Evolutionary conservation across 148 eudicot species (phyloP), one percentile per base, ranked within the genome.

Genomic region (Rhododendron mucronatum): DNA sequence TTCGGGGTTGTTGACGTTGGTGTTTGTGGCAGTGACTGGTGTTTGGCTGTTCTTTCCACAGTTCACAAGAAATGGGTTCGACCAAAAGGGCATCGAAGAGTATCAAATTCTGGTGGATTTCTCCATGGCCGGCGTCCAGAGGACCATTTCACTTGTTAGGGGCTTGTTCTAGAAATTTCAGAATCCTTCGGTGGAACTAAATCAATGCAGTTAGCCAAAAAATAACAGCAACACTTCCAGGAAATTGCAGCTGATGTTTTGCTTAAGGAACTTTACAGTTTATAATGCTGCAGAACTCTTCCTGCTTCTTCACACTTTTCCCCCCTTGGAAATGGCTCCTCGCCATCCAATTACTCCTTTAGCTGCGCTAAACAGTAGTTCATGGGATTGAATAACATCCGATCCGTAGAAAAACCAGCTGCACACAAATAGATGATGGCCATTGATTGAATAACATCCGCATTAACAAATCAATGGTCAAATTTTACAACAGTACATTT

Each of bases 31-130:
- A 21, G 88, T 88, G 5, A 92, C 92, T 1, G 93, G 90, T 26
- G 87, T 73, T 82, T 91, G 95, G 94, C 71, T 89, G 71, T 92
- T 94, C 78, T 87, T 91, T 5, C 95, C 95, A 5, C 96, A 91
- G 80, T 28, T 94, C 10, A 12, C 88, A 13, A 89, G 90, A 84
- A 90, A 88, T 89, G 87, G 90, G 20, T 84, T 90, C 6, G 91
- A 92, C 69, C 75, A 30, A 5, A 92, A 59, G 81, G 89, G 84
- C 74, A 87, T 91, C 11, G 33, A 55, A 3, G 93, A 92, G 89
- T 91, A 87, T 76, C 84, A 75, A 12, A 39, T 90, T 30, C 83
- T 91, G 86, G 78, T 79, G 4, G 30, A 82, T 41, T 91, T 90
- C 85, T 61, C 91, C 10, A 89, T 6, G 28, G 21, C 28, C 2